Evolutionary conservation across 805 yeast species (phyloP).

Genomic region (Metschnikowia rubicola): DNA sequence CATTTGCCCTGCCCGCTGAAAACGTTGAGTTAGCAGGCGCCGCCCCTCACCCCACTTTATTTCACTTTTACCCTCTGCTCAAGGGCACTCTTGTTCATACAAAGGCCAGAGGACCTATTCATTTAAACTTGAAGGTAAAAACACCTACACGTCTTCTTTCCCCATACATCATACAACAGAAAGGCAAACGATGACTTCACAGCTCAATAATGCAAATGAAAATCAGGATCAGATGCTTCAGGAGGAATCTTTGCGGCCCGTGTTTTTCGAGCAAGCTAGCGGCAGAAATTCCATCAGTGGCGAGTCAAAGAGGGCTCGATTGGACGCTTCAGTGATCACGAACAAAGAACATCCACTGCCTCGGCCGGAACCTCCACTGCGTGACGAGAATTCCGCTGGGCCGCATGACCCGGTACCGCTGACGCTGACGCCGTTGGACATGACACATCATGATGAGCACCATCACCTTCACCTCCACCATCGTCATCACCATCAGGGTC

Average conservation of each 20-base stretch:
- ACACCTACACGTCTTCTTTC: no score
- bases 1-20: not conserved
- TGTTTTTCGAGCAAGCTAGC: slow-evolving; percentile 28
- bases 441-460: slow-evolving; percentile 1
- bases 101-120: not conserved
- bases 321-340: slow-evolving; percentile 17
- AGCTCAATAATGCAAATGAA: slow-evolving; percentile 29
- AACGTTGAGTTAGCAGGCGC: not conserved
- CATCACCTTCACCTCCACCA: slow-evolving; percentile 10
- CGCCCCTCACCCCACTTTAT: not conserved
- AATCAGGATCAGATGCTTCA: slow-evolving; percentile 32
- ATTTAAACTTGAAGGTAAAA: no score
- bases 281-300: slow-evolving; percentile 16
- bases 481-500: slow-evolving; percentile 7
- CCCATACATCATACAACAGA: not conserved
- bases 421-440: slow-evolving; percentile 12
- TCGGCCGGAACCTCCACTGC: slow-evolving; percentile 9
- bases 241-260: slow-evolving; percentile 31
- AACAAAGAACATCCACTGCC: slow-evolving; percentile 9
- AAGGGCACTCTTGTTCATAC: not conserved
- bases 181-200: slow-evolving; percentile 24
- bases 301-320: slow-evolving; percentile 14
- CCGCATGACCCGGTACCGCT: slow-evolving; percentile 10
- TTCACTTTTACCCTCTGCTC: no score
- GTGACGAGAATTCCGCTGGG: slow-evolving; percentile 6